Conservation (phyloP, 2,329 filamentous ascomycete genomes). For the Ascochyta lentis region DNA sequence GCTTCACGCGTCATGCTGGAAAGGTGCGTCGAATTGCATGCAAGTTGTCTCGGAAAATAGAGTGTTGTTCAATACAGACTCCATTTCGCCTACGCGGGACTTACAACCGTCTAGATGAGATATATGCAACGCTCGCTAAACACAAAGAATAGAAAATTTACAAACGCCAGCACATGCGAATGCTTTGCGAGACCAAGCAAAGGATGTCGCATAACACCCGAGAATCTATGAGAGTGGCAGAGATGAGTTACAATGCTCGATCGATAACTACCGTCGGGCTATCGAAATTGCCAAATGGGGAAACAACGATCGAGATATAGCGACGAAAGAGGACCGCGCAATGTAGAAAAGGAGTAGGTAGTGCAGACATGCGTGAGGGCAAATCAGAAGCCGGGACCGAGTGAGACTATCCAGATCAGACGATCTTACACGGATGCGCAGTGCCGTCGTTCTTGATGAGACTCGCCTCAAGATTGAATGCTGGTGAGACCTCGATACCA, state of each 20-base stretch:
- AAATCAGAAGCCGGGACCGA: not conserved
- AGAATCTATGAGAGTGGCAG: not conserved
- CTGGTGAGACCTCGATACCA: conserved; percentile 1
- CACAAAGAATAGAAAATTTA: not conserved
- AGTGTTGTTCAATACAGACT: not conserved
- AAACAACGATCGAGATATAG: not conserved
- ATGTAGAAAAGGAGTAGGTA: not conserved
- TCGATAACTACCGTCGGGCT: not conserved
- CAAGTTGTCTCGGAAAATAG: not conserved
- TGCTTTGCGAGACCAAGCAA: conserved; percentile 5
- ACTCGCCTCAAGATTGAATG: conserved; percentile 2
- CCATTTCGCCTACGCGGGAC: conserved; percentile 13
- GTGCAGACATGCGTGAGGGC: not conserved
- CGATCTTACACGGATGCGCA: not conserved
- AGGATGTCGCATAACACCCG: not conserved
- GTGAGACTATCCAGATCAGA: not conserved
- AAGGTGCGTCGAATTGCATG: not conserved
- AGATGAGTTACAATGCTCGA: not conserved
- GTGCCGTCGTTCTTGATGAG: not conserved
- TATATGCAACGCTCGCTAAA: conserved; percentile 4
- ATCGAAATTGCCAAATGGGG: not conserved
- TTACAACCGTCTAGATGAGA: conserved; percentile 9
- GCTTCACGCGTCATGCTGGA: not conserved
- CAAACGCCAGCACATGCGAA: conserved; percentile 11
- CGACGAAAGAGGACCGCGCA: not conserved